phyloP scores from a whole-genome alignment of 192 early-diverging fungal genomes.

The Tieghemiomyces parasiticus region DNA sequence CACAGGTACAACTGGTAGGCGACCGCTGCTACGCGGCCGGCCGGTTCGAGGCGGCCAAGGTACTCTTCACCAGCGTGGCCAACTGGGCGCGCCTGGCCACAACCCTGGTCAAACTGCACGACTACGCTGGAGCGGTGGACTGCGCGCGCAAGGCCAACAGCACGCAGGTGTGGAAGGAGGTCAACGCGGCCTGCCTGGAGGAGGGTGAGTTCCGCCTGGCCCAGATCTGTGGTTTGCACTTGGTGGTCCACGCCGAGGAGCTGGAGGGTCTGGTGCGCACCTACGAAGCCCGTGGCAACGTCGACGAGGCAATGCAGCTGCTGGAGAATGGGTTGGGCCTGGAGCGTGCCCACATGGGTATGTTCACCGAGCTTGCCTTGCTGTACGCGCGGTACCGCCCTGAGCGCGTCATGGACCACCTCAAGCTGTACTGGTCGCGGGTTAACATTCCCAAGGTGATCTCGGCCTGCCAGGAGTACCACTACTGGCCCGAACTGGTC shows the following conservation, averaged over 20 bases:
- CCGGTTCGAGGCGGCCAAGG: constrained; percentile 85
- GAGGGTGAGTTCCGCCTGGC: constrained; percentile 92
- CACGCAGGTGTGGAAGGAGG: constrained; percentile 99
- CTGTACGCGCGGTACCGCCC: constrained; percentile 93
- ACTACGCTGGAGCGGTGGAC: constrained; percentile 94
- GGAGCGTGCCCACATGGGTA: constrained; percentile 99
- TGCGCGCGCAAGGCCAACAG: constrained; percentile 97
- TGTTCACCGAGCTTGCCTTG: constrained; percentile 99
- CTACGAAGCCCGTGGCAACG: constrained; percentile 81
- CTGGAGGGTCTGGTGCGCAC: constrained; percentile 71
- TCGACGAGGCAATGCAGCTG: constrained; percentile 80
- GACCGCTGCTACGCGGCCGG: constrained; percentile 90
- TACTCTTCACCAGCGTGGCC: constrained; percentile 88
- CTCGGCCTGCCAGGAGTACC: constrained; percentile 76
- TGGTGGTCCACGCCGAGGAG: constrained; percentile 97
- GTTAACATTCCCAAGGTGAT: constrained; percentile 99
- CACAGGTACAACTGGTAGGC: constrained; percentile 82
- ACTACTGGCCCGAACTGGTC: constrained; percentile 94
- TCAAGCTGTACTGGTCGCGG: constrained; percentile 92
- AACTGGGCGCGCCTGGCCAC: constrained; percentile 95
- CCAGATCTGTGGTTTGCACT: constrained; percentile 93
- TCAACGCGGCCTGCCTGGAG: constrained; percentile 89
- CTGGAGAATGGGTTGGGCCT: constrained; percentile 89
- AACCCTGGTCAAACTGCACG: constrained; percentile 88
- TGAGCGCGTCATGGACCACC: constrained; percentile 92